A percentile compares a stretch with the other conserved stretches of the same genome.
Evolutionary conservation across 306 rosid genomes (phyloP).

Genomic region (Senna siamea): DNA sequence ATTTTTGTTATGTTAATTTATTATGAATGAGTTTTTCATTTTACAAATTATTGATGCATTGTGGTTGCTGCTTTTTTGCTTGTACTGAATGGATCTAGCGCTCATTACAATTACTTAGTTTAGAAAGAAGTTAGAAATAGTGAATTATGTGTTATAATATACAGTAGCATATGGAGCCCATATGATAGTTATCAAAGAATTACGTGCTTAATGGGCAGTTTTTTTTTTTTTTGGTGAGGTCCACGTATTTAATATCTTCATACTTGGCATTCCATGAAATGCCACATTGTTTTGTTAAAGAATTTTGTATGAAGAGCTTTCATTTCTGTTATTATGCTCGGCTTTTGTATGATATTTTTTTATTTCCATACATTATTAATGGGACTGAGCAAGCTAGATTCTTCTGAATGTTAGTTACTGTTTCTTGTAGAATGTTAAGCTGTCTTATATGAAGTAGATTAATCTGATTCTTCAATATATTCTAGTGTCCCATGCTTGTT

Average conservation of each 20-base stretch:
- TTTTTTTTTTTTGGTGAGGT: conserved; percentile 23
- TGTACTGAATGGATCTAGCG: conserved; percentile 16
- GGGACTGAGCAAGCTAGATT: neutral
- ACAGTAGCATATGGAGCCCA: conserved; percentile 11
- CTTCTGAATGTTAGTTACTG: conserved; percentile 26
- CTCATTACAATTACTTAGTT: conserved; percentile 17
- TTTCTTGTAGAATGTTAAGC: neutral
- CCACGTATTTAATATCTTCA: conserved; percentile 18
- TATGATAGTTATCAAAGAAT: neutral
- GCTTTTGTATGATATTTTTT: conserved; percentile 11
- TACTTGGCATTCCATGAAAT: conserved; percentile 27
- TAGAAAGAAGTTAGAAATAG: conserved; percentile 15
- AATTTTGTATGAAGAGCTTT: neutral
- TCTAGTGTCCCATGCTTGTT: conserved; percentile 23
- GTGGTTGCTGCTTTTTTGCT: conserved; percentile 15
- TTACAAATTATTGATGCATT: conserved; percentile 13
- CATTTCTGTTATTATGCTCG: conserved; percentile 9
- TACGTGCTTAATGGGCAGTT: too few relatives aligned
- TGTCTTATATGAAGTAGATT: conserved; percentile 1
- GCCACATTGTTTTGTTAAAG: conserved; percentile 18
- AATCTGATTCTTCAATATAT: conserved; percentile 13
- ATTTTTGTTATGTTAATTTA: conserved; percentile 4
- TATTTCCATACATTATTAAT: conserved; percentile 18
- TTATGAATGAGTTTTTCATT: conserved; percentile 20
- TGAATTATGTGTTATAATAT: conserved; percentile 3